Evolutionary conservation across 129 eudicot species (phyloP).

Genomic region (Helianthus annuus): DNA sequence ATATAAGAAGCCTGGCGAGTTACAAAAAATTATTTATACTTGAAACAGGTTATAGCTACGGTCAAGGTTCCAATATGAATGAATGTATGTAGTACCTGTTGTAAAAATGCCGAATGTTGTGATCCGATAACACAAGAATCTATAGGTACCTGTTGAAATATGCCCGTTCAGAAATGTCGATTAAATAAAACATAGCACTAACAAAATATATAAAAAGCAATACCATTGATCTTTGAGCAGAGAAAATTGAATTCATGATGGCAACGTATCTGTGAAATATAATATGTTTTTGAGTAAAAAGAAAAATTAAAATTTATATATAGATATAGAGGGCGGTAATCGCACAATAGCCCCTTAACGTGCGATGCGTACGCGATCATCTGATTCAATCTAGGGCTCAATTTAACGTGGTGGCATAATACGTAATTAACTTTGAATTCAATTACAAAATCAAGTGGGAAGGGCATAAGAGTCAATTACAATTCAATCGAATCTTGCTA

Average conservation of each 20-base stretch:
- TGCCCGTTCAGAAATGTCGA: neutral
- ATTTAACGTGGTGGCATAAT: too few species aligned
- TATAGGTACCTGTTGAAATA: slow-evolving; percentile 51
- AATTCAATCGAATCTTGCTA: too few species aligned
- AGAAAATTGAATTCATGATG: slow-evolving; percentile 89
- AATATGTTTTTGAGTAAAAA: neutral
- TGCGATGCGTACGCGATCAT: too few species aligned
- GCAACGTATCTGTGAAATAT: slow-evolving; percentile 81
- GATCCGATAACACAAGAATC: slow-evolving; percentile 91
- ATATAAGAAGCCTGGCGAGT: slow-evolving; percentile 79
- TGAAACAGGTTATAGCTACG: neutral
- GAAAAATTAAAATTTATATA: too few species aligned
- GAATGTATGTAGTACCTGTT: slow-evolving; percentile 56
- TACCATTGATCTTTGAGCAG: slow-evolving; percentile 95
- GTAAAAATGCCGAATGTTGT: slow-evolving; percentile 83
- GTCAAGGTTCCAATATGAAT: neutral
- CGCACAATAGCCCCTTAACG: too few species aligned
- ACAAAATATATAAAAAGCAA: neutral
- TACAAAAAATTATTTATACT: neutral
- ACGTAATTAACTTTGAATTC: too few species aligned
- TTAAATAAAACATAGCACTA: neutral
- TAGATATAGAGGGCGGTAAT: too few species aligned
- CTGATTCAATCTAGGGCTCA: too few species aligned
- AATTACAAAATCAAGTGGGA: too few species aligned
- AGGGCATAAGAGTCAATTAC: too few species aligned